Percentiles rank a stretch among this genome's conserved stretches.
phyloP scores from a whole-genome alignment of 371 early-diverging fungal species.

The Coemansia sp. region DNA sequence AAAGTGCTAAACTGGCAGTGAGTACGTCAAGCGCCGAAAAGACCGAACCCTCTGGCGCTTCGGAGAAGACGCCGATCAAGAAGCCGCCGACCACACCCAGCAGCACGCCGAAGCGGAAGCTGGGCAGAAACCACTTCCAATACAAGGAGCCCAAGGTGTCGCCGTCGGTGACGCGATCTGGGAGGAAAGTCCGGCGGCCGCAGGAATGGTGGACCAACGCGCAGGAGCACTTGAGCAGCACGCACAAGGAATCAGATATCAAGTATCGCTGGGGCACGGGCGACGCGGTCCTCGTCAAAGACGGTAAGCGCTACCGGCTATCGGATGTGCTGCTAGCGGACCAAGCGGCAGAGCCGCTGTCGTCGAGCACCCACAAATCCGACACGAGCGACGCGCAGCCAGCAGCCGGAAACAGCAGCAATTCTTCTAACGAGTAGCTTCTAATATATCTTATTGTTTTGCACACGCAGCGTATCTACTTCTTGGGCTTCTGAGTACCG shows the following conservation, averaged over 20 bases:
- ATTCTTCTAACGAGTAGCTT: no score
- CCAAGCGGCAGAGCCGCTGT: slow-evolving; percentile 4
- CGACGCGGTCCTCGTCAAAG: slow-evolving; percentile 29
- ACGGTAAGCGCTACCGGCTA: slow-evolving; percentile 30
- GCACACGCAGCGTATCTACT: slow-evolving; percentile 19
- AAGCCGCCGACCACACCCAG: slow-evolving; percentile 7
- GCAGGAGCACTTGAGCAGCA: slow-evolving; percentile 23
- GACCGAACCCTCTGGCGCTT: no score
- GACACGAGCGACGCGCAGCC: background rate
- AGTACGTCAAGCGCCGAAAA: background rate
- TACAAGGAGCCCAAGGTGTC: slow-evolving; percentile 12
- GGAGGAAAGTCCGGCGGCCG: slow-evolving; percentile 32
- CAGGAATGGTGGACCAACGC: slow-evolving; percentile 46
- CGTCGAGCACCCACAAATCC: background rate
- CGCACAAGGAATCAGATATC: slow-evolving; percentile 23
- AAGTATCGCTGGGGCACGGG: slow-evolving; percentile 43
- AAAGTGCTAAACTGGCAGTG: background rate
- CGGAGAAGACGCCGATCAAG: background rate
- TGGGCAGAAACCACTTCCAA: slow-evolving; percentile 9
- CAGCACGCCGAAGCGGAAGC: slow-evolving; percentile 12
- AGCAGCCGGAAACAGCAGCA: no score
- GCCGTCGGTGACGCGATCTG: slow-evolving; percentile 33
- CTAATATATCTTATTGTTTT: no score
- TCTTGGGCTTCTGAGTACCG: slow-evolving; percentile 82
- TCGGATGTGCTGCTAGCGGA: slow-evolving; percentile 27